These are phyloP conservation scores for Beauveria asiatica DNA, from an alignment of 2,329 filamentous ascomycete species.

Conservation along the genomic window DNA sequence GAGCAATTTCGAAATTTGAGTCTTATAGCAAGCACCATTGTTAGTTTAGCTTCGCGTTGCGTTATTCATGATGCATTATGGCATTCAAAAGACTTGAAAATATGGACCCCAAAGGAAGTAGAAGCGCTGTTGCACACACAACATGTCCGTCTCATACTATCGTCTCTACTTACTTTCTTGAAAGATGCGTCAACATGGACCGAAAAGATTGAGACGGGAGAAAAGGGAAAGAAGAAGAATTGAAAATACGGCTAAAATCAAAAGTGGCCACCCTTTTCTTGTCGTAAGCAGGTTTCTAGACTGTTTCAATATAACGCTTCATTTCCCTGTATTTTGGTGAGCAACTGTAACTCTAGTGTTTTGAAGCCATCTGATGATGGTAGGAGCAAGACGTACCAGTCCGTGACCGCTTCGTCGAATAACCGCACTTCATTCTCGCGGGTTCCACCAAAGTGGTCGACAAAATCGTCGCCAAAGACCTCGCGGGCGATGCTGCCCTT, in stretches of 20 bases:
- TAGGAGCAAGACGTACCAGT: conserved; percentile 60
- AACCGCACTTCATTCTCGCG: conserved; percentile 82
- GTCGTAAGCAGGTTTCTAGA: conserved; percentile 28
- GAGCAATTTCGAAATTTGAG: background rate
- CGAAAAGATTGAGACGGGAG: background rate
- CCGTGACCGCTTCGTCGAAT: conserved; percentile 94
- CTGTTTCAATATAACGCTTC: conserved; percentile 70
- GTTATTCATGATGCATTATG: background rate
- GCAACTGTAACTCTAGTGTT: background rate
- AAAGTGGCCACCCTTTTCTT: background rate
- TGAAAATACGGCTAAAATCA: background rate
- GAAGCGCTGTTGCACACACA: too few relatives aligned
- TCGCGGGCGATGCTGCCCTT: conserved; percentile 83
- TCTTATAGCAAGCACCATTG: background rate
- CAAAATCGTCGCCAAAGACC: conserved; percentile 89
- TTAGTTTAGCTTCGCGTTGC: background rate
- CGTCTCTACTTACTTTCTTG: too few relatives aligned
- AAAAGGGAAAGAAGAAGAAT: background rate
- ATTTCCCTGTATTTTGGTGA: conserved; percentile 51
- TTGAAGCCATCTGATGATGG: background rate
- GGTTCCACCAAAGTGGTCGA: conserved; percentile 90
- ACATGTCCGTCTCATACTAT: too few relatives aligned
- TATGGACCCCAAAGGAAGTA: too few relatives aligned
- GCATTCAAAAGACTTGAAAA: too few relatives aligned
- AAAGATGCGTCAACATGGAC: background rate